Percentiles rank a stretch among this genome's conserved stretches.
These are phyloP conservation scores for Hapsidospora chrysogenum DNA, from an alignment of 495 filamentous ascomycete genomes.

Conservation along the genomic window DNA sequence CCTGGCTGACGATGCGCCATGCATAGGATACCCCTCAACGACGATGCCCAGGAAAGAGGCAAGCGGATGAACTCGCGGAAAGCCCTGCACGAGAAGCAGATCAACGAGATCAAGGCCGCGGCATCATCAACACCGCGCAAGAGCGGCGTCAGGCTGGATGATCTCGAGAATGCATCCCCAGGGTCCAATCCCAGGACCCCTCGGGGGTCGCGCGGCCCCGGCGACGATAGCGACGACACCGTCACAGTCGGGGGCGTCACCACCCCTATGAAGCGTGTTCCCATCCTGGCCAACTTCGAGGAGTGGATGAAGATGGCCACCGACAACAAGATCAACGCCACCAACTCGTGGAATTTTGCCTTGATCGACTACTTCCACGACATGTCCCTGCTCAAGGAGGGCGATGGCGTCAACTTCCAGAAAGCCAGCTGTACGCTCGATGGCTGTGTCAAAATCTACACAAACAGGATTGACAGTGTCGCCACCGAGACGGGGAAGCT, in stretches of 20 bases:
- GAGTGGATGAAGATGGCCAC: conserved; percentile 99
- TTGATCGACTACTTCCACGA: conserved; percentile 99
- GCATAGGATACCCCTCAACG: conserved; percentile 70
- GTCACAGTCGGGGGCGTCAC: conserved; percentile 45
- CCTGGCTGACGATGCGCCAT: background rate
- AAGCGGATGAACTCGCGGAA: conserved; percentile 75
- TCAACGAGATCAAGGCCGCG: conserved; percentile 79
- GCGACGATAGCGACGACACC: conserved; percentile 37
- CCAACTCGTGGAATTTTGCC: conserved; percentile 98
- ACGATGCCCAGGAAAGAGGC: conserved; percentile 86
- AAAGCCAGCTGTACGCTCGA: conserved; percentile 96
- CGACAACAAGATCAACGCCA: conserved; percentile 99
- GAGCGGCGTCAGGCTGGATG: conserved; percentile 40
- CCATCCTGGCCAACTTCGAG: conserved; percentile 93
- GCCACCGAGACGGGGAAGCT: conserved; percentile 94
- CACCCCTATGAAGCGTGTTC: conserved; percentile 92
- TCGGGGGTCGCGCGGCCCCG: conserved; percentile 23
- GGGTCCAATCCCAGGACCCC: conserved; percentile 42
- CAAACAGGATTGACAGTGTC: conserved; percentile 93
- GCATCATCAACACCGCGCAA: conserved; percentile 62
- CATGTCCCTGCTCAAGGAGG: conserved; percentile 93
- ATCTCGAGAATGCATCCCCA: conserved; percentile 39
- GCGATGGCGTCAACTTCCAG: conserved; percentile 95
- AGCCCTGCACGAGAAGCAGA: conserved; percentile 76
- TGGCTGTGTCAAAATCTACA: conserved; percentile 99